Percentiles rank a stretch among this genome's conserved stretches.
Conservation (phyloP, 1,284 basidiomycete genomes). For the Pseudozyma pruni region DNA sequence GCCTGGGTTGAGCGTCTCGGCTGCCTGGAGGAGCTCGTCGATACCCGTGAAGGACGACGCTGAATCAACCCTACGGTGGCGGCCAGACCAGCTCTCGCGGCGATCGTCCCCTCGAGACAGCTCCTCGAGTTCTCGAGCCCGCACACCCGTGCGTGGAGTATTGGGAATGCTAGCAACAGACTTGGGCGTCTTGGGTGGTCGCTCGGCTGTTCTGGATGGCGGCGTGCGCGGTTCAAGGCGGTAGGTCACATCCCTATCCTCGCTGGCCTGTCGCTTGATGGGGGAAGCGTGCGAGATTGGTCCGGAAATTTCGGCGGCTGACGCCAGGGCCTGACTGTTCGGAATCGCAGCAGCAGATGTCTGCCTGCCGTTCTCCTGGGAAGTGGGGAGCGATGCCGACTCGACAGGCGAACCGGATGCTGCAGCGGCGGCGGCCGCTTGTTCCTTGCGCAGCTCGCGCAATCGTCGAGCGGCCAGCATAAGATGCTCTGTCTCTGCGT, state of each 20-base stretch:
- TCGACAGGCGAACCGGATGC: constrained; percentile 17
- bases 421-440: constrained; percentile 21
- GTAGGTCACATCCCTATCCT: constrained; percentile 24
- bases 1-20: constrained; percentile 61
- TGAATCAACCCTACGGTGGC: constrained; percentile 44
- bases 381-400: constrained; percentile 11
- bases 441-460: constrained; percentile 54
- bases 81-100: constrained; percentile 37
- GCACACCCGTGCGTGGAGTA: constrained; percentile 42
- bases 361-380: constrained; percentile 30
- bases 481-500: constrained; percentile 69
- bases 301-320: constrained; percentile 26
- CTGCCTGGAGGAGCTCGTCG: constrained; percentile 66
- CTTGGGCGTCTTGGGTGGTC: constrained; percentile 46
- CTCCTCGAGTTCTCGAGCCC: constrained; percentile 36
- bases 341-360: neutral
- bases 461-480: constrained; percentile 67
- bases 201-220: constrained; percentile 29
- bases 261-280: constrained; percentile 47
- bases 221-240: constrained; percentile 32
- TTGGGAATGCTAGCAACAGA: constrained; percentile 31
- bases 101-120: constrained; percentile 34
- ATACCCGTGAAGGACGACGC: constrained; percentile 59
- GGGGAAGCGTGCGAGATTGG: constrained; percentile 31
- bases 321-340: constrained; percentile 18